phyloP scores from a whole-genome alignment of 2,329 filamentous ascomycete species.

The Albophoma yamanashiensis region DNA sequence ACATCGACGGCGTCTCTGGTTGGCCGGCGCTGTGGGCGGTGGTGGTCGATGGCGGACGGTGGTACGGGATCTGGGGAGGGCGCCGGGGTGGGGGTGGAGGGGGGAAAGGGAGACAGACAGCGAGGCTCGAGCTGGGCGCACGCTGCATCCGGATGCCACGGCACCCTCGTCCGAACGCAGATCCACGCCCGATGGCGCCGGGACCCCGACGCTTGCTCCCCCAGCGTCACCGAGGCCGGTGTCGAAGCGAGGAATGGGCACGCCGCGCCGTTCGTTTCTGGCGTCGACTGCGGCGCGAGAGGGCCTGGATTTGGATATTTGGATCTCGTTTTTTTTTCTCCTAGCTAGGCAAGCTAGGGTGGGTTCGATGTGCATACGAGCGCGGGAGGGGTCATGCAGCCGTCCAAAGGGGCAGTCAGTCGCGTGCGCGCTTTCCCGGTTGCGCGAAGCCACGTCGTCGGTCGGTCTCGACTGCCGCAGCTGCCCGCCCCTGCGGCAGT shows the following conservation, averaged over 20 bases:
- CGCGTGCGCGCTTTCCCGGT: neutral
- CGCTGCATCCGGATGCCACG: neutral
- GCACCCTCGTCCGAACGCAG: neutral
- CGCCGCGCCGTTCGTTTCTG: no score
- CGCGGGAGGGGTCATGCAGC: neutral
- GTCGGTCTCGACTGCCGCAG: neutral
- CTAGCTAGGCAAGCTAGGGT: no score
- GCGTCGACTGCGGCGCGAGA: no score
- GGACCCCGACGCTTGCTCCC: neutral
- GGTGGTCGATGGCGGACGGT: neutral
- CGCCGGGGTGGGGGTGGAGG: no score
- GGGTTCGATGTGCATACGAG: no score
- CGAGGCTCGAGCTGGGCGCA: neutral
- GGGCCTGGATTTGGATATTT: no score
- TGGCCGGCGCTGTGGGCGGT: neutral
- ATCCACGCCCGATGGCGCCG: neutral
- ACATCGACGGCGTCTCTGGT: neutral
- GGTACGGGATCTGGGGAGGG: neutral
- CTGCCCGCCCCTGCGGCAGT: neutral
- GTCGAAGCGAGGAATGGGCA: neutral
- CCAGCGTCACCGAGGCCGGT: neutral
- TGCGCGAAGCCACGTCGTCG: neutral
- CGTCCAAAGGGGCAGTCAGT: neutral
- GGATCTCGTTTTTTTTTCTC: no score
- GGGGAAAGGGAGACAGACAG: no score